These are phyloP conservation scores for Ceratocystis colombiana DNA, from an alignment of 2,329 filamentous ascomycete species.

Conservation along the genomic window DNA sequence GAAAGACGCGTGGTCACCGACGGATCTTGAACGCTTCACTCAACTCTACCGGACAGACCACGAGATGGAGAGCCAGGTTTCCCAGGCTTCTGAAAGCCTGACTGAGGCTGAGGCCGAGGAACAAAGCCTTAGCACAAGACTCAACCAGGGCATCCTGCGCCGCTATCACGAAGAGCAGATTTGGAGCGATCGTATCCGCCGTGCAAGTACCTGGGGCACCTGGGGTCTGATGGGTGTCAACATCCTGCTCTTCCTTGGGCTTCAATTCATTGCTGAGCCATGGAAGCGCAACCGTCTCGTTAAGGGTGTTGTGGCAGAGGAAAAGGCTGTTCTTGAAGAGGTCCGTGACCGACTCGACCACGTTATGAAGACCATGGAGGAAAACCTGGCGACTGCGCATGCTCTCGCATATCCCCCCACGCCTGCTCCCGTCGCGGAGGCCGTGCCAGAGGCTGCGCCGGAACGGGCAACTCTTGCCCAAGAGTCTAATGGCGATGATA, in stretches of 20 bases:
- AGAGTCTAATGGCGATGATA: not conserved
- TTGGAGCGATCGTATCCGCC: constrained; percentile 93
- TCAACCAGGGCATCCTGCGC: constrained; percentile 75
- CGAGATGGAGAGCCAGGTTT: constrained; percentile 77
- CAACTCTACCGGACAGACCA: constrained; percentile 85
- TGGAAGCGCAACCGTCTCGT: constrained; percentile 78
- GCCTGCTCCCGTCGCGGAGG: not conserved
- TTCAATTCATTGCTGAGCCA: constrained; percentile 84
- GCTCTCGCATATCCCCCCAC: constrained; percentile 14
- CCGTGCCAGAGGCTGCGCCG: not conserved
- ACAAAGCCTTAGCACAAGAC: constrained; percentile 61
- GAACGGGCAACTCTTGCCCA: not conserved
- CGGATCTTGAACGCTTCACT: constrained; percentile 90
- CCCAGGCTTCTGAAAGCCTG: constrained; percentile 59
- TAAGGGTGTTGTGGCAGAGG: constrained; percentile 69
- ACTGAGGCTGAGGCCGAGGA: constrained; percentile 67
- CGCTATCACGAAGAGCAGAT: constrained; percentile 99
- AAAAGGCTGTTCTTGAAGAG: constrained; percentile 48
- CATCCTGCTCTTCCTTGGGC: constrained; percentile 73
- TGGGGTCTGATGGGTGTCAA: constrained; percentile 98
- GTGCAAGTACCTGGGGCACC: constrained; percentile 96
- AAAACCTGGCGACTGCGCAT: constrained; percentile 22
- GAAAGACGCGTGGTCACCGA: constrained; percentile 81
- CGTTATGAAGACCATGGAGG: constrained; percentile 24
- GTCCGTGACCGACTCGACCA: constrained; percentile 31